Conservation (phyloP, 352 stramenopile genomes). For the Phytophthora pistaciae region DNA sequence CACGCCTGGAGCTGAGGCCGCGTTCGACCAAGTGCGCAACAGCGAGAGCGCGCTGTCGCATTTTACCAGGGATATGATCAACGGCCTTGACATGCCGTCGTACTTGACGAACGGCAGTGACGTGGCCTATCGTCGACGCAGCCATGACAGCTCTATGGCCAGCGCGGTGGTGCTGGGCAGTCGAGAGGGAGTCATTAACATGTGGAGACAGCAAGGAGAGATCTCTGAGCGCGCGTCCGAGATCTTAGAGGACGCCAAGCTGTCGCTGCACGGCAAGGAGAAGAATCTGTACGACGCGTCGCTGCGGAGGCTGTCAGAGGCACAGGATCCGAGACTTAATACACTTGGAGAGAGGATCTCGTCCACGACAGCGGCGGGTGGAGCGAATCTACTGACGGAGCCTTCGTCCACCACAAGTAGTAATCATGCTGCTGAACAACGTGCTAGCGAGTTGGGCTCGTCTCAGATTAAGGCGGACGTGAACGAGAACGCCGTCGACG, state of each 20-base stretch:
- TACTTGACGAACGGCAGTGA: constrained; percentile 31
- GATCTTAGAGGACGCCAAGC: constrained; percentile 84
- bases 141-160: constrained; percentile 37
- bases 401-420: constrained; percentile 49
- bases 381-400: constrained; percentile 15
- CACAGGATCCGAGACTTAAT: constrained; percentile 75
- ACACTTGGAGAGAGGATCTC: constrained; percentile 71
- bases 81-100: constrained; percentile 53
- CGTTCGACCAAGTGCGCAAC: constrained; percentile 44
- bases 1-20: constrained; percentile 17
- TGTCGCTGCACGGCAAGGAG: constrained; percentile 83
- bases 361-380: constrained; percentile 21
- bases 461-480: constrained; percentile 15
- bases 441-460: constrained; percentile 10
- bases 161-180: constrained; percentile 37
- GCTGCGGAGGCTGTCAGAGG: constrained; percentile 64
- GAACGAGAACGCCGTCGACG: neutral
- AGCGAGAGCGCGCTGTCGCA: constrained; percentile 64
- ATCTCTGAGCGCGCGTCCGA: constrained; percentile 86
- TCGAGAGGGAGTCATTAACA: constrained; percentile 79
- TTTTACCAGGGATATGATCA: constrained; percentile 55
- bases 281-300: constrained; percentile 84
- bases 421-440: constrained; percentile 19
- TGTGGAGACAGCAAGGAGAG: constrained; percentile 83
- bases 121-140: constrained; percentile 32